Conservation (phyloP, 2,329 filamentous ascomycete genomes). For the Paracorniculantispora psalliotae region DNA sequence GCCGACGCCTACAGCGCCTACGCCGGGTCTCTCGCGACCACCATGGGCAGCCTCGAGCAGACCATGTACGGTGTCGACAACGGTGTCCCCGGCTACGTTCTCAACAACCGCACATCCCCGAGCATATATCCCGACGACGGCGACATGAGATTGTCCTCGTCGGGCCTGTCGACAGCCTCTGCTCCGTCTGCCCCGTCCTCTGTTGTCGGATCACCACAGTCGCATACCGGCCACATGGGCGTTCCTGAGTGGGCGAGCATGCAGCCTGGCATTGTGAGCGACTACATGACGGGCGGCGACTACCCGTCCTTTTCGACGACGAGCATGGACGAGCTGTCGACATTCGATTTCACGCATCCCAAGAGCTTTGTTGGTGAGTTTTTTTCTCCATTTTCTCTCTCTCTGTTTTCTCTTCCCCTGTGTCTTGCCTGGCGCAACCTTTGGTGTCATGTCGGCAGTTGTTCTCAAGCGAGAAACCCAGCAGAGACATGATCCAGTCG, state of each 20-base stretch:
- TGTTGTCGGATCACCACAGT: slow-evolving; percentile 62
- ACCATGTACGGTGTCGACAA: slow-evolving; percentile 42
- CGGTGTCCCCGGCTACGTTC: slow-evolving; percentile 35
- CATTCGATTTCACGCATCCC: slow-evolving; percentile 43
- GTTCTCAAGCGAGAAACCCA: neutral
- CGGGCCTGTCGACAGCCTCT: slow-evolving; percentile 56
- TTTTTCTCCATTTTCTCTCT: slow-evolving; percentile 18
- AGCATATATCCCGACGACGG: slow-evolving; percentile 46
- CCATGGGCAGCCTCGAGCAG: slow-evolving; percentile 38
- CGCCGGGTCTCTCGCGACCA: slow-evolving; percentile 26
- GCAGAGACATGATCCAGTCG: neutral
- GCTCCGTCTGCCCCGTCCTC: slow-evolving; percentile 62
- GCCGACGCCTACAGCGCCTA: slow-evolving; percentile 40
- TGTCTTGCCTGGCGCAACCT: slow-evolving; percentile 20
- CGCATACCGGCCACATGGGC: slow-evolving; percentile 49
- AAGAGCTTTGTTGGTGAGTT: slow-evolving; percentile 57
- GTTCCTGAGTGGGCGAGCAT: slow-evolving; percentile 59
- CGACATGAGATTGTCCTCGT: slow-evolving; percentile 48
- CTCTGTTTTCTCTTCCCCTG: slow-evolving; percentile 23
- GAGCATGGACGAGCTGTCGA: slow-evolving; percentile 46
- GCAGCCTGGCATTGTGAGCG: slow-evolving; percentile 58
- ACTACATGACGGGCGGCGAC: slow-evolving; percentile 48
- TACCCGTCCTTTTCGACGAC: slow-evolving; percentile 49
- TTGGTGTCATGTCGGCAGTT: slow-evolving; percentile 44
- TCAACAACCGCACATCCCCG: slow-evolving; percentile 44